Evolutionary conservation across 192 early-diverging fungal genomes (phyloP), one percentile per base, ranked within the genome.

Genomic region (Physocladia obscura): DNA sequence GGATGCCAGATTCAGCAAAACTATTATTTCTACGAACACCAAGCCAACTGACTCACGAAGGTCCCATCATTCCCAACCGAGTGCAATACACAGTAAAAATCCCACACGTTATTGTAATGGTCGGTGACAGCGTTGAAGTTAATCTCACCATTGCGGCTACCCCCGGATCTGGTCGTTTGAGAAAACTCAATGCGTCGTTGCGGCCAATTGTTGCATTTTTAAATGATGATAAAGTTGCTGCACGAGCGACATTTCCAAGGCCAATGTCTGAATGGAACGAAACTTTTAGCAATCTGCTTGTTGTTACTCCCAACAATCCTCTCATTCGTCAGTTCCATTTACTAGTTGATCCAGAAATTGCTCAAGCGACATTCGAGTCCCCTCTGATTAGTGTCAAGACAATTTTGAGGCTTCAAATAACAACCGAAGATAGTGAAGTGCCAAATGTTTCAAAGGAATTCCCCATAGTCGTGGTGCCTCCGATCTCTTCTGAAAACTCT

Each of bases 401-500:
- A 22, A 24, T 27, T 13, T 55, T 55, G 0, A 17, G 29, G 38
- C 56, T 74, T n/a, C 68, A 74, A 59, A 74, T 74, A 36, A n/a
- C 56, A 24, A 39, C 67, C 15, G 60, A 74, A 17, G 36, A 24
- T 22, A 32, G 24, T 8, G 65, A 68, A 39, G 48, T 35, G 3
- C 60, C 73, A 22, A 74, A 74, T 38, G 35, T 74, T 22, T 49
- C 67, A 11, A 29, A 69, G n/a, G 73, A 69, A 39, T 24, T 74
- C 2, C 65, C 71, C 40, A 60, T 73, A 26, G 67, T 69, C 30
- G 47, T 73, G 17, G 40, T 73, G 34, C 71, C 71, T 1, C 40
- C 11, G 11, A 13, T n/a, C 8, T 44, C 40, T 44, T 8, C 8
- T n/a, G 11, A 44, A 13, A n/a, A 44, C 8, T 8, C 40, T 44